Base-by-base conservation (phyloP, 371 early-diverging fungal genomes). In the Circinella minor region DNA sequence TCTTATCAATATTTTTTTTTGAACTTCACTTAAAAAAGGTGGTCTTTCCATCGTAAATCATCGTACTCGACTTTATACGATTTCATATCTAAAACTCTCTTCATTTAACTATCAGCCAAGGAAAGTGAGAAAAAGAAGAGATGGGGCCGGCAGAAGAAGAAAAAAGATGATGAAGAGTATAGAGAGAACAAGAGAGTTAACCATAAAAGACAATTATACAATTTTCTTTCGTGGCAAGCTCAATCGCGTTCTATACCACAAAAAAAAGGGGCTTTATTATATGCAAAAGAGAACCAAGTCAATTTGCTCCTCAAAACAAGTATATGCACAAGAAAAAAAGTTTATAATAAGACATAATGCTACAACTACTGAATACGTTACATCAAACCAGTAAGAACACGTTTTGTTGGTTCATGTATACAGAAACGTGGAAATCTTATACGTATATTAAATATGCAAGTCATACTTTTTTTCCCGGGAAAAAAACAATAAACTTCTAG, bases 51-150 rank as follows among this genome's bases (percentile, higher is more conserved):
- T 57, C 57, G 27, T 14, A 57, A 43, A 27, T 57, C 57, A 57
- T 27, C 57, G 57, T 57, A 27, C 57, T 37, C 34, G 1, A 57
- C 54, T 27, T 57, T 57, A 34, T 18, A 7, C 2, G 6, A 4
- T 10, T 4, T 34, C 3, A 8, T 57, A 27, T 13, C 1, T 34
- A 15, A 57, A 34, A 3, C 34, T 34, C 36, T 27, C 54, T 54
- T 18, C 57, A 57, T 37, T 57, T 27, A n/a, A n/a, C 27, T 57
- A 57, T 57, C 27, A 34, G 27, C 57, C 57, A 57, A 57, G 57
- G 57, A n/a, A 51, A n/a, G 15, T 14, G 15, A 51, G 5, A 51
- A 3, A 11, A 43, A 3, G 43, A n/a, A 51, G 51, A 51, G 51
- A n/a, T 17, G n/a, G n/a, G 51, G n/a, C 27, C 27, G 27, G 27